Conservation (phyloP, 345 rosid genomes). For the Conringia planisiliqua region DNA sequence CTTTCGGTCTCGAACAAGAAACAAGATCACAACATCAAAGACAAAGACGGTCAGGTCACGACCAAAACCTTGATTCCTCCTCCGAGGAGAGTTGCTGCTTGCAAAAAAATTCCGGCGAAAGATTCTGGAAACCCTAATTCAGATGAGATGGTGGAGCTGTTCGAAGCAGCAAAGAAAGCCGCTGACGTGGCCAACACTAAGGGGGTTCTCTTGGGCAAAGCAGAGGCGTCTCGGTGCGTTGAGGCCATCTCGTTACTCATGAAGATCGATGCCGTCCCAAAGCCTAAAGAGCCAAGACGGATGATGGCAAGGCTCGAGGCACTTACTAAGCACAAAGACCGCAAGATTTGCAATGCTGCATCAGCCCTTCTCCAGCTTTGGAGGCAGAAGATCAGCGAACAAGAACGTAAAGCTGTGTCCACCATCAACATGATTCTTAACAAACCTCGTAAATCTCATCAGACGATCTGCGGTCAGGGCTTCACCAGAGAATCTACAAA, state of each 20-base stretch:
- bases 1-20: neutral
- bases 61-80: neutral
- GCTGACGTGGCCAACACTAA: slow-evolving; percentile 13
- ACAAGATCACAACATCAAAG: neutral
- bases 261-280: neutral
- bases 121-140: neutral
- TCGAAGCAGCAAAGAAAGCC: slow-evolving; percentile 16
- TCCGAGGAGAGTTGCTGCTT: neutral
- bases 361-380: neutral
- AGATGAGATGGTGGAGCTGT: neutral
- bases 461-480: neutral
- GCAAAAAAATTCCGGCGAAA: neutral
- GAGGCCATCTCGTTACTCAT: neutral
- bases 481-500: neutral
- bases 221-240: neutral
- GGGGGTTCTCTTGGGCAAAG: neutral
- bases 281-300: neutral
- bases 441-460: neutral
- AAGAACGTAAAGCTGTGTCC: neutral
- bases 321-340: slow-evolving; percentile 20
- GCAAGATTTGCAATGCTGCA: neutral
- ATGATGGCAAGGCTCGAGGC: slow-evolving; percentile 8
- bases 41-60: neutral
- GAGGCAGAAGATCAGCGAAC: slow-evolving; percentile 3
- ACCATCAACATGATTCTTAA: neutral